Evolutionary conservation across 768 basidiomycete species (phyloP), one percentile per base, ranked within the genome.

Genomic region (Calocera viscosa): DNA sequence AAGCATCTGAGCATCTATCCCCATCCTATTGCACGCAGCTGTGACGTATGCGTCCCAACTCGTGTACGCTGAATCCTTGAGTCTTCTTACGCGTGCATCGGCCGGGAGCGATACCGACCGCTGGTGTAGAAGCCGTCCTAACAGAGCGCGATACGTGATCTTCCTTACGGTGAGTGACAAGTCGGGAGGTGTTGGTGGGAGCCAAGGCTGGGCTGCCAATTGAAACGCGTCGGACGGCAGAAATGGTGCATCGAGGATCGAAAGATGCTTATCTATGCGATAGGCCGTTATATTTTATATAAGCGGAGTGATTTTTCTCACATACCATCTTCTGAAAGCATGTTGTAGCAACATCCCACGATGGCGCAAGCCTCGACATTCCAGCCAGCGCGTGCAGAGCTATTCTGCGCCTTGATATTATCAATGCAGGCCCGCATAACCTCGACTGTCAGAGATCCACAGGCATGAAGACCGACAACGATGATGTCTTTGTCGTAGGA

Each of bases 371-470:
- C 53, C 19, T 30, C 30, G 5, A 60, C 30, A 10, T 60, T 60
- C 53, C 53, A 60, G 19, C 30, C 26, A 14, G 14, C 14, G 7
- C 16, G 14, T 8, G 8, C 53, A 5, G 14, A 12, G 19, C 16
- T 26, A 60, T 26, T 2, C 30, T 32, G 53, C 2, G 53, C 26
- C 53, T 60, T 60, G 16, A 60, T 60, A 19, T 60, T 60, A 7
- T 60, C 34, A 19, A 70, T 38, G 43, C 69, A 70, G 1, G 68
- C 66, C 1, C 66, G 68, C 11, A 70, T 28, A 2, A 70, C 68
- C 14, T 69, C 26, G 16, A 69, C 65, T 5, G 69, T 70, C 24
- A 70, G 49, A 17, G 69, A 69, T 43, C 69, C 69, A 30, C 69
- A 70, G 17, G 69, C 69, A 24, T 70, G 69, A 12, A 70, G 64